Base-by-base conservation (phyloP, 2,329 filamentous ascomycete species). In the Xylaria sp. region DNA sequence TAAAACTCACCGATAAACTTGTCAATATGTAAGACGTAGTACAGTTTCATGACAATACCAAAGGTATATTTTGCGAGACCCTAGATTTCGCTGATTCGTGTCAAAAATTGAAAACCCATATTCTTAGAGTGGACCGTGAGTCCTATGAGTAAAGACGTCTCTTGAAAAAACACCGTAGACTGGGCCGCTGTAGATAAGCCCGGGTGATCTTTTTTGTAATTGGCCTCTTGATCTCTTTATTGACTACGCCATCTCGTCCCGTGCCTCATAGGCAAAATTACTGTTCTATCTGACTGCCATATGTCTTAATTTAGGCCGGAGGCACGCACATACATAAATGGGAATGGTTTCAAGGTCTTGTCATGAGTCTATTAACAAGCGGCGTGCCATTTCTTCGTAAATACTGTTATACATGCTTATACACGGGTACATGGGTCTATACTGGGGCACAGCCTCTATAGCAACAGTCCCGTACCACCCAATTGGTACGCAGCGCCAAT, bases 381-480 rank as follows among this genome's bases (percentile, higher is more conserved):
- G 33, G 53, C 53, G 9, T 63, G 54, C 48, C 64, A 61, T 71
- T 63, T 66, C 54, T 63, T 70, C 69, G 53, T 71, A 15, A 65
- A 40, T 67, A 13, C 38, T 71, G 51, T 70, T 71, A 26, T 71
- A 71, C 69, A 71, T 58, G 42, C 33, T 61, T 70, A 51, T 71
- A 71, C 67, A 70, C 59, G 44, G 38, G 53, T 60, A 49, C 31
- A 36, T 46, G 54, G 10, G 44, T 46, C 17, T 61, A 56, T 59
- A 31, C 26, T 42, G 51, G 42, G 42, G 31, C 48, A 15, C 48
- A 42, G 20, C 49, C 63, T 66, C 54, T 64, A 28, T 60, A 20
- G 42, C 38, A 33, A 51, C 20, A 48, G 10, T 13, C 31, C 31
- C 44, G 40, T 15, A 17, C 31, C 49, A 42, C 53, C 31, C 61